A percentile compares a stretch with the other conserved stretches of the same genome.
phyloP scores from a whole-genome alignment of 1,284 basidiomycete genomes.

The Volvariella surrecta region DNA sequence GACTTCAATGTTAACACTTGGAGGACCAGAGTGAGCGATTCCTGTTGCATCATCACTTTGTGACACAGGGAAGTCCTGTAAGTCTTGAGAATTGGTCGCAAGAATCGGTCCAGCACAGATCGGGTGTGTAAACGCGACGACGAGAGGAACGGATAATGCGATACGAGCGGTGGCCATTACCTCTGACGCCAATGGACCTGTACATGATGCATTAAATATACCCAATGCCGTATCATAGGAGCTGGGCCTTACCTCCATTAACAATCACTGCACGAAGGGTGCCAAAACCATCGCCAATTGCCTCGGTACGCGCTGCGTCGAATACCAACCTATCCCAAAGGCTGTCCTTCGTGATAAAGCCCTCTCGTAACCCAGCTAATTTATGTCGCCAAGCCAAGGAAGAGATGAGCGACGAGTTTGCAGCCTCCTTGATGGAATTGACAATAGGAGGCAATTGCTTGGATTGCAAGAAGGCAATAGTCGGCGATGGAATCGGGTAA shows the following conservation, averaged over 20 bases:
- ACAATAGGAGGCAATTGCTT: constrained; percentile 46
- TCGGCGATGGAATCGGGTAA: constrained; percentile 59
- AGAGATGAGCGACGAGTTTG: constrained; percentile 43
- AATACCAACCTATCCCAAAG: constrained; percentile 74
- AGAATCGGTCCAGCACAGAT: constrained; percentile 60
- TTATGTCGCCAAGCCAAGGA: constrained; percentile 69
- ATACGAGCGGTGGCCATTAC: constrained; percentile 52
- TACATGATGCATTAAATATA: constrained; percentile 7
- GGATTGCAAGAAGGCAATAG: constrained; percentile 55
- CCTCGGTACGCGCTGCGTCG: constrained; percentile 49
- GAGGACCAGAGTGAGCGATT: constrained; percentile 59
- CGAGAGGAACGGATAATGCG: constrained; percentile 62
- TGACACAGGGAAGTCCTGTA: constrained; percentile 52
- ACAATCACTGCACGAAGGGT: constrained; percentile 55
- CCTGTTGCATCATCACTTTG: constrained; percentile 22
- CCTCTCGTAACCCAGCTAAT: constrained; percentile 50
- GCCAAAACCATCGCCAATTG: constrained; percentile 48
- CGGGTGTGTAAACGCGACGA: constrained; percentile 53
- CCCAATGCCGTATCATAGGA: constrained; percentile 3
- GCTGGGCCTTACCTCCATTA: constrained; percentile 44
- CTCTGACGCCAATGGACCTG: constrained; percentile 27
- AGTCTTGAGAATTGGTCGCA: constrained; percentile 65
- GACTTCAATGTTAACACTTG: constrained; percentile 64
- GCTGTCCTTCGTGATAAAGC: constrained; percentile 65
- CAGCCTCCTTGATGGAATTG: constrained; percentile 39